Evolutionary conservation across 2,329 filamentous ascomycete species (phyloP).

Genomic region (Lasiodiplodia theobromae): DNA sequence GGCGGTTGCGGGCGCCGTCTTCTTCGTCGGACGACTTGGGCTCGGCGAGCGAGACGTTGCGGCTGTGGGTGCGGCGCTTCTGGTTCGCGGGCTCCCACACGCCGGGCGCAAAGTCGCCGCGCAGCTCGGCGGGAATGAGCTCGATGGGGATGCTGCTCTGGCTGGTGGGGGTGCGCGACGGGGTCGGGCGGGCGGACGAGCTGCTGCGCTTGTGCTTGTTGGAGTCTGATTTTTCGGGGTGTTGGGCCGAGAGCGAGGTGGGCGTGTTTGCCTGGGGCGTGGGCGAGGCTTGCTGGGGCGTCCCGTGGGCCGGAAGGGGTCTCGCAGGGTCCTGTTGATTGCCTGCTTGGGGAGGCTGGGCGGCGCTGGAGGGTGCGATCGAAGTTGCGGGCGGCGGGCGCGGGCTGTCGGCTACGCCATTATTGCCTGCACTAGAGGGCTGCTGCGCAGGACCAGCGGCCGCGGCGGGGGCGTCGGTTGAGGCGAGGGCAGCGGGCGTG

Average conservation of each 20-base stretch:
- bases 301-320: constrained; percentile 3
- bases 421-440: constrained; percentile 14
- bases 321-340: neutral
- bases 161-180: constrained; percentile 26
- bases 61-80: constrained; percentile 29
- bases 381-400: constrained; percentile 3
- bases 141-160: constrained; percentile 25
- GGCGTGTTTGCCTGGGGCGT: constrained; percentile 9
- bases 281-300: constrained; percentile 17
- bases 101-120: constrained; percentile 29
- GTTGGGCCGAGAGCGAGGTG: neutral
- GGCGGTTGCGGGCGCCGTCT: constrained; percentile 11
- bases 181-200: constrained; percentile 29
- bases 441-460: neutral
- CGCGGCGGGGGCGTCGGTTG: neutral
- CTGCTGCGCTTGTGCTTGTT: constrained; percentile 25
- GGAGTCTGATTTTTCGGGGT: constrained; percentile 21
- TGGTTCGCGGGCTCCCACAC: constrained; percentile 29
- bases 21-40: constrained; percentile 28
- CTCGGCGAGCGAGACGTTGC: constrained; percentile 29
- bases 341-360: neutral
- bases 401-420: constrained; percentile 21
- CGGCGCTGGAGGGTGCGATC: constrained; percentile 1
- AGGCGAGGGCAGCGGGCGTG: neutral
- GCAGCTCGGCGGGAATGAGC: constrained; percentile 30